Evolutionary conservation across 139 green algal species (phyloP), one percentile per base, ranked within the genome.

Genomic region (Haematococcus lacustris): DNA sequence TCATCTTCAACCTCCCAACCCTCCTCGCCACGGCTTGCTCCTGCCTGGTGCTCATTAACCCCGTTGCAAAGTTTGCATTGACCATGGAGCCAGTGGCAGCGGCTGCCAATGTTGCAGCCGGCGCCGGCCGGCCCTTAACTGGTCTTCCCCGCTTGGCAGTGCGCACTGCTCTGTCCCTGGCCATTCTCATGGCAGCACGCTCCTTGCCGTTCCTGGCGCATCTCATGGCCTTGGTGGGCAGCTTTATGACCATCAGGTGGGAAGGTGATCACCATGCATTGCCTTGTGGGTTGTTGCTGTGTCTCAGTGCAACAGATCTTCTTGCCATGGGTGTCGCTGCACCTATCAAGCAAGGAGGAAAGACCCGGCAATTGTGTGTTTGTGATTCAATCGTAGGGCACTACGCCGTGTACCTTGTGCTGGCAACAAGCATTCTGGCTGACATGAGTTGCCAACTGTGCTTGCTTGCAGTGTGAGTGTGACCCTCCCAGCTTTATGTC

Each of bases 41-140:
- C 3, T 81, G 66, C 61, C 68, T 81, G 37, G 73, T 85, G 40
- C 79, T 85, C 33, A 60, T 89, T 57, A 89, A 84, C 78, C 87
- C 87, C 25, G 71, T 89, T 50, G 77, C 85, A 51, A 90, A 90
- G 47, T 90, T 89, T 64, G 87, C 85, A 4, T 51, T 92, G 0
- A 92, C 87, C 9, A 80, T 91, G 73, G 87, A 92, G 76, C 85
- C 87, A 0, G 80, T 87, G n/a, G 78, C 73, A 17, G 71, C 66
- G 9, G 74, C 74, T 9, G 51, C 41, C 30, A 50, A 34, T 4
- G 40, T 17, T 5, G 65, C 64, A 3, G 37, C 73, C 26, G 64
- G 73, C 23, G 38, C 38, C 38, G 65, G 66, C 41, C 26, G n/a
- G 43, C n/a, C 30, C n/a, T 3, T 71, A 28, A 32, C 70, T 26